These are phyloP conservation scores for Plasmodium falciparum DNA, from an alignment of 169 alveolate genomes.

Conservation along the genomic window DNA sequence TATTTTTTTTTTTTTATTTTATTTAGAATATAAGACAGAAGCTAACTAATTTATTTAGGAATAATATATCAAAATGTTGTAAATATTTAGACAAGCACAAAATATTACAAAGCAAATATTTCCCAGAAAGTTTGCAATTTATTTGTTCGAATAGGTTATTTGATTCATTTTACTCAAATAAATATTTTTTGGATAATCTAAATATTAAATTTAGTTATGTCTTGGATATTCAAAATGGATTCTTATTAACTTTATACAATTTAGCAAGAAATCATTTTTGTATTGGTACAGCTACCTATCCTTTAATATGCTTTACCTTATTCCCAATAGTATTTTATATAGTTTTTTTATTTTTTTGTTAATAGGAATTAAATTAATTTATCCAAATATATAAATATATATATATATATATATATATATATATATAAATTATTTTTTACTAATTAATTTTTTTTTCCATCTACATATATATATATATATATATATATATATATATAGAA, in stretches of 20 bases:
- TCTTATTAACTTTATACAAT: conserved; percentile 59
- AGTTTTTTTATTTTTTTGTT: conserved; percentile 62
- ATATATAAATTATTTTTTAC: background rate
- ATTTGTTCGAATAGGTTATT: conserved; percentile 65
- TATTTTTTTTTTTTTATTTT: background rate
- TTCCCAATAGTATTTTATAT: conserved; percentile 60
- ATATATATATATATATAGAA: no score
- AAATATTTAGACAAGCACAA: conserved; percentile 20
- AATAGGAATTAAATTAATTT: no score
- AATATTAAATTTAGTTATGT: conserved; percentile 54
- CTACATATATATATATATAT: background rate
- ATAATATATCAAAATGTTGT: conserved; percentile 2
- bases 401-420: background rate
- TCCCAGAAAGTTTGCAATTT: conserved; percentile 64
- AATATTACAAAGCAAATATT: conserved; percentile 13
- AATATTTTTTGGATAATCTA: conserved; percentile 58
- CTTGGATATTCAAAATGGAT: conserved; percentile 22
- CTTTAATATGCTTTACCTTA: conserved; percentile 64
- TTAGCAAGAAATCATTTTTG: conserved; percentile 70
- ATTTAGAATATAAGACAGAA: conserved; percentile 31
- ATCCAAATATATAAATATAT: no score
- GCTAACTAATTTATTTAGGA: conserved; percentile 10
- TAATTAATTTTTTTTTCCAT: background rate
- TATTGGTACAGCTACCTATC: conserved; percentile 58
- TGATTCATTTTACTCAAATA: conserved; percentile 27